Conservation (phyloP, 1,284 basidiomycete genomes). For the Ganoderma boninense region DNA sequence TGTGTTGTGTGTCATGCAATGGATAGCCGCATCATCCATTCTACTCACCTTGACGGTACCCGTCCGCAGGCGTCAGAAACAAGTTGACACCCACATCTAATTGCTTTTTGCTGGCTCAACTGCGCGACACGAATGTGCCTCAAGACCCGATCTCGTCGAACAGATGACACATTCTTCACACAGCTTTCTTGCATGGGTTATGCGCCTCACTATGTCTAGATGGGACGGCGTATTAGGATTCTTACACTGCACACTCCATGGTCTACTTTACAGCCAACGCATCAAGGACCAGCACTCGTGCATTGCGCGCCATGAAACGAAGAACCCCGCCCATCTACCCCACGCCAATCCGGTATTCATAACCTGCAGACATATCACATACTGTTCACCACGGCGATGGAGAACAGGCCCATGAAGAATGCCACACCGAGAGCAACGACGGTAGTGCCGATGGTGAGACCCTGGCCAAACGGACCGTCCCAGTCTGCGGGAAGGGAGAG, state of each 20-base stretch:
- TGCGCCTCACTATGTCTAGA: background rate
- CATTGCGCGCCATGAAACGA: background rate
- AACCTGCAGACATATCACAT: constrained; percentile 43
- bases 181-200: background rate
- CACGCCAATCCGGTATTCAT: background rate
- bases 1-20: constrained; percentile 30
- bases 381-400: constrained; percentile 58
- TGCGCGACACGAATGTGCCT: background rate
- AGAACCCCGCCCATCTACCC: background rate
- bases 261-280: background rate
- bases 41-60: constrained; percentile 18
- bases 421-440: constrained; percentile 57
- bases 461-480: constrained; percentile 64
- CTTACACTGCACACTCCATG: constrained; percentile 7
- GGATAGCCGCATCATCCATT: constrained; percentile 31
- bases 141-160: background rate
- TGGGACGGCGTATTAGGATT: constrained; percentile 9
- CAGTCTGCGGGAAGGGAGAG: constrained; percentile 58
- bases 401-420: constrained; percentile 52
- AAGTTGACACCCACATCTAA: background rate
- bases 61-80: background rate
- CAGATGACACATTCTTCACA: background rate
- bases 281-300: background rate
- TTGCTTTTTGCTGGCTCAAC: background rate
- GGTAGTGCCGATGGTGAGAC: constrained; percentile 51